phyloP scores from a whole-genome alignment of 2,329 filamentous ascomycete genomes.

The Aspergillus intermedius region DNA sequence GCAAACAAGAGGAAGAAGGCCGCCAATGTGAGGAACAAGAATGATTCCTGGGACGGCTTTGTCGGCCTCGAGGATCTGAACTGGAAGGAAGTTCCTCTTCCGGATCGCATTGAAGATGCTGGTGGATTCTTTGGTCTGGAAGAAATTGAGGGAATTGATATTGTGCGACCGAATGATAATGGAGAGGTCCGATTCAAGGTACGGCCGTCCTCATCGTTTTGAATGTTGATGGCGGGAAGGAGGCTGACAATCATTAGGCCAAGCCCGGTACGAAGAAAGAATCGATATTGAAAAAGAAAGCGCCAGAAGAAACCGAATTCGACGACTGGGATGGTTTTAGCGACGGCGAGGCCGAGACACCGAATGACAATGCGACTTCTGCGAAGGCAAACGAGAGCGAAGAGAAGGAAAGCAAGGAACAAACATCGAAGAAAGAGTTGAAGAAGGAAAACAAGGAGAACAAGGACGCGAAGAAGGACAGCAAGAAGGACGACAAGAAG shows the following conservation, averaged over 20 bases:
- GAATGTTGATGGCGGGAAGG: not conserved
- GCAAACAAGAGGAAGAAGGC: conserved; percentile 33
- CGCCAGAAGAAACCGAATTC: conserved; percentile 20
- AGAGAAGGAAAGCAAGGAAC: conserved; percentile 13
- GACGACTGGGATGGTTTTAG: conserved; percentile 62
- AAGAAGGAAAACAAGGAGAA: conserved; percentile 10
- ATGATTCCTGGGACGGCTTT: conserved; percentile 19
- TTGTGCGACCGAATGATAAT: conserved; percentile 60
- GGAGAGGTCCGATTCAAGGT: conserved; percentile 41
- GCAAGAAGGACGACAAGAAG: conserved; percentile 15
- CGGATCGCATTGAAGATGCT: conserved; percentile 77
- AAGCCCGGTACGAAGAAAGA: conserved; percentile 28
- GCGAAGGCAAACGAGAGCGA: conserved; percentile 5
- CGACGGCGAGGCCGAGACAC: conserved; percentile 39
- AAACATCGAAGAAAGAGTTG: conserved; percentile 9
- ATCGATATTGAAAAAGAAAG: conserved; percentile 23
- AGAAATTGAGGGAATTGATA: conserved; percentile 82
- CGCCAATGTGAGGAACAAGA: conserved; percentile 9
- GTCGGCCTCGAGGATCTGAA: conserved; percentile 47
- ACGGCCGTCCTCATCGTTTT: conserved; percentile 7
- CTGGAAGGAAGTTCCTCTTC: conserved; percentile 61
- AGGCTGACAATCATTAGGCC: conserved; percentile 20
- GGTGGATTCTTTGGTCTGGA: conserved; percentile 90
- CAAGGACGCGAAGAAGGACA: conserved; percentile 19
- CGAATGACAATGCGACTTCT: conserved; percentile 4